These are phyloP conservation scores for Candida morakotiae DNA, from an alignment of 805 yeast genomes.

Conservation along the genomic window DNA sequence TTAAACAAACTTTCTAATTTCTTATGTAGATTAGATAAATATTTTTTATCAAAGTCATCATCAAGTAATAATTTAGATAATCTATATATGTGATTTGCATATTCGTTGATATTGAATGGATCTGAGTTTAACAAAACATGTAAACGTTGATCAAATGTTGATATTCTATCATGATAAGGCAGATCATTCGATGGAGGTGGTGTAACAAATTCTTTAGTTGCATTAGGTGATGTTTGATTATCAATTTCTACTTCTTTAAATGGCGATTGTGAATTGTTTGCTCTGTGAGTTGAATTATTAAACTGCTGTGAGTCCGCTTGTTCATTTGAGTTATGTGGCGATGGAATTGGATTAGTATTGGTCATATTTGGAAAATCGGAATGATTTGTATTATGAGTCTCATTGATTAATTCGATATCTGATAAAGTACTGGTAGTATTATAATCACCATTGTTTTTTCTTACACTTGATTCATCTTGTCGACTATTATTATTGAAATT, in stretches of 20 bases:
- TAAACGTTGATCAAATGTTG: conserved; percentile 14
- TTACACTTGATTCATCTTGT: background rate
- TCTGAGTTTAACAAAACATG: conserved; percentile 20
- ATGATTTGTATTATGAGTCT: background rate
- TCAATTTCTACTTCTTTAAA: too few species aligned
- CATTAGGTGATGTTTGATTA: too few species aligned
- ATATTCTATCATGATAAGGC: background rate
- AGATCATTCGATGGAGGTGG: background rate
- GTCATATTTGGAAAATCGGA: background rate
- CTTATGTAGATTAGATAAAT: conserved; percentile 13
- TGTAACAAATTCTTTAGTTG: background rate
- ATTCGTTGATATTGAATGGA: conserved; percentile 32
- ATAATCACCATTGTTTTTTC: background rate
- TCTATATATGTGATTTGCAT: conserved; percentile 34
- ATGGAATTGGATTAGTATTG: background rate
- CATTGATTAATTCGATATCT: background rate
- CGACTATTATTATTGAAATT: too few species aligned
- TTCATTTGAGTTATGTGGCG: background rate
- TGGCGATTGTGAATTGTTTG: too few species aligned
- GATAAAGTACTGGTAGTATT: background rate
- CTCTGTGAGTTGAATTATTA: too few species aligned
- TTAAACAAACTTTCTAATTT: conserved; percentile 24
- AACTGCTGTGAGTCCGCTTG: too few species aligned
- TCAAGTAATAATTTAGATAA: conserved; percentile 23
- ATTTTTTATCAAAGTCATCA: conserved; percentile 11